Conservation (phyloP, 345 rosid genomes). For the Arabidopsis arenosa region DNA sequence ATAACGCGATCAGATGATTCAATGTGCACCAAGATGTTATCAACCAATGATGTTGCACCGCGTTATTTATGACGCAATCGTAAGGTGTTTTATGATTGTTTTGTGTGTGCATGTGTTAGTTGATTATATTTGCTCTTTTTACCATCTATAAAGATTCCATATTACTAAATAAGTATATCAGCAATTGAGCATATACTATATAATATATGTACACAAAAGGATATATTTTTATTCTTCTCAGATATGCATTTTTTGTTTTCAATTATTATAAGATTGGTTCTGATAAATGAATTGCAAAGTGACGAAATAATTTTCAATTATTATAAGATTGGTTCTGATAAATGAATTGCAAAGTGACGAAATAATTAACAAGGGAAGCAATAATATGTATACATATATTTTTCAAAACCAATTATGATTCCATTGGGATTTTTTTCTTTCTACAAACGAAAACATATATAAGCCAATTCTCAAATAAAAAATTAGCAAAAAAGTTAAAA, state of each 20-base stretch:
- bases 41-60: not conserved
- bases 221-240: not conserved
- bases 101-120: conserved; percentile 9
- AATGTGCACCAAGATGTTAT: not conserved
- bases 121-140: conserved; percentile 25
- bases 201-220: not conserved
- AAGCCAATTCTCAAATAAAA: conserved; percentile 13
- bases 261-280: not conserved
- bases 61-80: not conserved
- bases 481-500: conserved; percentile 22
- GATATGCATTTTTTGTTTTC: not conserved
- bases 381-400: too few relatives aligned
- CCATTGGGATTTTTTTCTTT: too few relatives aligned
- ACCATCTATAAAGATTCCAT: conserved; percentile 16
- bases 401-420: too few relatives aligned
- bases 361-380: too few relatives aligned
- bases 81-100: not conserved
- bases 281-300: not conserved
- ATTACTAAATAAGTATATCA: conserved; percentile 8
- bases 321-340: too few relatives aligned
- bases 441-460: conserved; percentile 2
- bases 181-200: too few relatives aligned
- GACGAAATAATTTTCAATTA: not conserved
- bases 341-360: too few relatives aligned
- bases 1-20: not conserved